Evolutionary conservation across 2,329 filamentous ascomycete genomes (phyloP), one percentile per base, ranked within the genome.

Genomic region (Penicillium sp.): DNA sequence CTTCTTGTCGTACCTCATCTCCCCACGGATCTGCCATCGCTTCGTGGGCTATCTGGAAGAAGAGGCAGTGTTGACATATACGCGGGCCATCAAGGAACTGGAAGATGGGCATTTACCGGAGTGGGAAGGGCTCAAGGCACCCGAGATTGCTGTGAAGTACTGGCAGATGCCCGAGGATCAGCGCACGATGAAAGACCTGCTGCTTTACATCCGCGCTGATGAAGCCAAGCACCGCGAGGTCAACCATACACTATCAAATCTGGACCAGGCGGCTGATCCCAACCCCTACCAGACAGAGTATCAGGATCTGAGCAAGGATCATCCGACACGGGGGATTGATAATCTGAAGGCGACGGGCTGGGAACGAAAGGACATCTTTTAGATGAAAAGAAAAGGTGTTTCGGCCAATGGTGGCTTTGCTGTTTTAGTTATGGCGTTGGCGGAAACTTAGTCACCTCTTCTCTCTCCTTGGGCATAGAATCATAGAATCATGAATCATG

Each of bases 41-140:
- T 98, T 99, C 77, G 93, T 98, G 57, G 95, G 93, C 1, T 98
- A 98, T 71, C 87, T 99, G 13, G 95, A 99, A 78, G 95, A 99
- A 77, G 95, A 99, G 78, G 95, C 95, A 9, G 94, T 98, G 1
- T 86, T 96, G 73, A 99, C 95, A 0, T 99, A 99, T 81, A 95
- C 92, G 0, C 88, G 93, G 54, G 91, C 92, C 63, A 91, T 98
- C 70, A 83, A 88, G 68, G 95, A 98, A 73, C 86, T 99, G 26
- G 93, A 98, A 61, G 84, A 85, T 2, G 94, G 94, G n/a, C 86
- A 87, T 61, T 81, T 97, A 15, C 93, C 93, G 0, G 88, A 88
- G 70, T 99, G 95, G 93, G 83, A 86, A 28, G 85, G 88, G 8
- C 89, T 96, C 72, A 71, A 84, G 57, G 92, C 95, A 2, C 95